Percentiles rank a stretch among this genome's conserved stretches.
phyloP scores from a whole-genome alignment of 2,329 filamentous ascomycete species.

The Xylariaceae sp. region DNA sequence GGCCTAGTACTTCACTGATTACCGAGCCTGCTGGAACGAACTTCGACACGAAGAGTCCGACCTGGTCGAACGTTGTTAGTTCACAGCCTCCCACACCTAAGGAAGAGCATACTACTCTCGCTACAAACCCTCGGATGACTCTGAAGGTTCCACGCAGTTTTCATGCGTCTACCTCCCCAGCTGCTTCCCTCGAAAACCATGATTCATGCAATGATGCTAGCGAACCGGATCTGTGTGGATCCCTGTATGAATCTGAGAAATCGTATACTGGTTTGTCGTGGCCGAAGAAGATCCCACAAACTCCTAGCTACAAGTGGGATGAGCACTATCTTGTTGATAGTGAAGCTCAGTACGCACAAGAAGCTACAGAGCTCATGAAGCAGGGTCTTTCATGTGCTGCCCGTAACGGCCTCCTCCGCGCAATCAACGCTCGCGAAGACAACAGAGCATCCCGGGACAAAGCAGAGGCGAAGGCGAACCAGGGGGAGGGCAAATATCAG shows the following conservation, averaged over 20 bases:
- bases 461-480: not conserved
- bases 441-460: no score
- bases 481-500: not conserved
- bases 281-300: constrained; percentile 4
- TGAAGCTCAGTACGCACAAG: not conserved
- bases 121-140: not conserved
- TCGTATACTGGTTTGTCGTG: constrained; percentile 1
- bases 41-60: not conserved
- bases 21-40: no score
- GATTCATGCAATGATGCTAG: no score
- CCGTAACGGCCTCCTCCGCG: constrained; percentile 3
- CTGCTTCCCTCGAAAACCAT: no score
- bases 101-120: not conserved
- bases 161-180: no score
- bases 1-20: no score
- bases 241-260: not conserved
- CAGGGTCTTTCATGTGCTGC: not conserved
- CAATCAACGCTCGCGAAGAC: not conserved
- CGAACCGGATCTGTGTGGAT: no score
- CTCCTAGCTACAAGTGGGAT: constrained; percentile 5
- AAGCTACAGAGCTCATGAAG: not conserved
- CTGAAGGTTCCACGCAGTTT: not conserved
- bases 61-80: not conserved
- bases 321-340: not conserved
- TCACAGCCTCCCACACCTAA: not conserved